Evolutionary conservation across 768 basidiomycete species (phyloP), one percentile per base, ranked within the genome.

Genomic region (Suillus decipiens): DNA sequence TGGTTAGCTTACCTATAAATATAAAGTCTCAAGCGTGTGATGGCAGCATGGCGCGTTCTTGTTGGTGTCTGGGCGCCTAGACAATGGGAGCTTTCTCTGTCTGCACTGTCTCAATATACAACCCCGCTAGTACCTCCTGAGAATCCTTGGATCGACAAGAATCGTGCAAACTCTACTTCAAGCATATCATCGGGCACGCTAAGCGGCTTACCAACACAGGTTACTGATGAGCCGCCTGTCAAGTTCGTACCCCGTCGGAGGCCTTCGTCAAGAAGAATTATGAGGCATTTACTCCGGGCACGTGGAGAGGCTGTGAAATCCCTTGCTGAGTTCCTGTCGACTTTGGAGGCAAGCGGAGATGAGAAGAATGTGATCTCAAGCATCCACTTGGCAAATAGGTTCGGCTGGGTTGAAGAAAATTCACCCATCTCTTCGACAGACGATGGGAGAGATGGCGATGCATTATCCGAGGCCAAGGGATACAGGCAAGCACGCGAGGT

Each of bases 21-120:
- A 31, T 19, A 24, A 45, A 95, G 95, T 36, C 86, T 88, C 56
- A 96, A 95, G 76, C 92, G 91, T 47, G 83, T 96, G 55, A 82
- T 90, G 19, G 93, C 96, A 6, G 88, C 95, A n/a, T 99, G 96
- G 95, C 89, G 94, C 60, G 88, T 97, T n/a, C 84, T 99, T 15
- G 85, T 98, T 66, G 97, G 96, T 8, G 87, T 99, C 14, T 99
- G 97, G 97, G 83, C 84, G 0, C 95, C 96, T 6, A 88, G 85
- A 72, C 80, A 78, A 51, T 93, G 89, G 88, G 96, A 97, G 67
- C 79, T 96, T 50, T 85, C 92, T 5, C 73, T 91, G 31, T 71
- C 84, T n/a, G 86, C 90, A 3, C 82, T 96, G 58, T 80, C 87
- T 15, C 87, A 84, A 62, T 93, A 92, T 72, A 91, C 84, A 9